Percentiles rank a stretch among this genome's conserved stretches.
phyloP scores from a whole-genome alignment of 371 early-diverging fungal species.

The Haplosporangium sp. region DNA sequence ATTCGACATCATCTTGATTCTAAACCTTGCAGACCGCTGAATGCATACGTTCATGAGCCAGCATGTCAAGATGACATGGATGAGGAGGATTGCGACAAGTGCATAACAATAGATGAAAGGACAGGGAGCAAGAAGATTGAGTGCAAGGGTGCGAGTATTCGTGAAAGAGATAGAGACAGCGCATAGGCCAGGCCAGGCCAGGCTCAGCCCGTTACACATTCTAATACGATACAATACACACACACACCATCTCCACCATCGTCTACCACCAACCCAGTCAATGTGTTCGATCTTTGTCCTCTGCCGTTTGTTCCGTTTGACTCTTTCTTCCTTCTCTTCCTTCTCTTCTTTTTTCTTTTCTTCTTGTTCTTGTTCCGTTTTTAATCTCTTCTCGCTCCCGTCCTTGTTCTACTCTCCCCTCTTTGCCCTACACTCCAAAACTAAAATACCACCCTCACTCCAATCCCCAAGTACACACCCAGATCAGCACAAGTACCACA shows the following conservation, averaged over 20 bases:
- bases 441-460: not conserved
- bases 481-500: slow-evolving; percentile 9
- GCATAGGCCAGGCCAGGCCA: slow-evolving; percentile 3
- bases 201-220: not conserved
- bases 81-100: too few species aligned
- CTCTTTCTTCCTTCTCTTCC: not conserved
- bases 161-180: not conserved
- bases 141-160: not conserved
- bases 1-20: too few species aligned
- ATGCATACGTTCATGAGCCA: too few species aligned
- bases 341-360: not conserved
- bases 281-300: too few species aligned
- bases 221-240: not conserved
- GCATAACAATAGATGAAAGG: too few species aligned
- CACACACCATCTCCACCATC: not conserved
- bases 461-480: slow-evolving; percentile 14
- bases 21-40: too few species aligned
- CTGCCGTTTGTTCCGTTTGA: too few species aligned
- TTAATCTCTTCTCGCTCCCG: not conserved
- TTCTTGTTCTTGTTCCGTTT: slow-evolving; percentile 1
- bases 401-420: slow-evolving; percentile 9
- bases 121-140: too few species aligned
- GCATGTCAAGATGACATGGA: too few species aligned
- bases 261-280: too few species aligned
- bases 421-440: slow-evolving; percentile 4